A percentile compares a stretch with the other conserved stretches of the same genome.
Conservation (phyloP, 768 basidiomycete species). For the Kwoniella heveanensis region DNA sequence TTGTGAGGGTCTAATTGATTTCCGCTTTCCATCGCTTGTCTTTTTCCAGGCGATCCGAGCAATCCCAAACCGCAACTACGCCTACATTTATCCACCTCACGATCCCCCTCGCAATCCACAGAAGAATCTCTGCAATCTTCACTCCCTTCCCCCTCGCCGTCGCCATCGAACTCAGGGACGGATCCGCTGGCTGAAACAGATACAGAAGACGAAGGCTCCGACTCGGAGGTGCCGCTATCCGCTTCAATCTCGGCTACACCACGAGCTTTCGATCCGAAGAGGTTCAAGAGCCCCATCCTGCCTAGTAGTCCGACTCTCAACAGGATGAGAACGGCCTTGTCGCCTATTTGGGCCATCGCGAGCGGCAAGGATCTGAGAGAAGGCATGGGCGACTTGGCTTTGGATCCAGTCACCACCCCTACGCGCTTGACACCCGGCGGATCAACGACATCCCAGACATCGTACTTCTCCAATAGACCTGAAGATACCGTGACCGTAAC, state of each 20-base stretch:
- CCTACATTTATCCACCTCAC: constrained; percentile 47
- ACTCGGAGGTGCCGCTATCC: constrained; percentile 27
- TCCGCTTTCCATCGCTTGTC: constrained; percentile 20
- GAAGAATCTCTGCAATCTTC: neutral
- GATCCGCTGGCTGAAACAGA: constrained; percentile 7
- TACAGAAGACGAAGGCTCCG: constrained; percentile 21
- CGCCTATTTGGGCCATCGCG: constrained; percentile 53
- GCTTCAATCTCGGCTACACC: constrained; percentile 4
- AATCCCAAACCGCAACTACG: constrained; percentile 56
- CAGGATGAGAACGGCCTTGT: constrained; percentile 33
- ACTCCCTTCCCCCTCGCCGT: constrained; percentile 6
- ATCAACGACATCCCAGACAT: neutral
- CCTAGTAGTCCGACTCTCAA: constrained; percentile 45
- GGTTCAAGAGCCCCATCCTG: constrained; percentile 18
- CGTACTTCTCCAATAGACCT: neutral
- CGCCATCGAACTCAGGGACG: neutral
- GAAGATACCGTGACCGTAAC: neutral
- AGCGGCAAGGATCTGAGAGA: constrained; percentile 33
- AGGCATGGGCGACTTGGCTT: constrained; percentile 33
- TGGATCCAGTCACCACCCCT: neutral
- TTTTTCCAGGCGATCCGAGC: constrained; percentile 40
- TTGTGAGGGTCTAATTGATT: too few relatives aligned
- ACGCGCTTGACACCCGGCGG: neutral
- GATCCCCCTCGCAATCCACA: constrained; percentile 11
- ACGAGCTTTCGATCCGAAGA: constrained; percentile 7